Conservation (phyloP, 1,284 basidiomycete genomes). For the Fomitopsis schrenkii region DNA sequence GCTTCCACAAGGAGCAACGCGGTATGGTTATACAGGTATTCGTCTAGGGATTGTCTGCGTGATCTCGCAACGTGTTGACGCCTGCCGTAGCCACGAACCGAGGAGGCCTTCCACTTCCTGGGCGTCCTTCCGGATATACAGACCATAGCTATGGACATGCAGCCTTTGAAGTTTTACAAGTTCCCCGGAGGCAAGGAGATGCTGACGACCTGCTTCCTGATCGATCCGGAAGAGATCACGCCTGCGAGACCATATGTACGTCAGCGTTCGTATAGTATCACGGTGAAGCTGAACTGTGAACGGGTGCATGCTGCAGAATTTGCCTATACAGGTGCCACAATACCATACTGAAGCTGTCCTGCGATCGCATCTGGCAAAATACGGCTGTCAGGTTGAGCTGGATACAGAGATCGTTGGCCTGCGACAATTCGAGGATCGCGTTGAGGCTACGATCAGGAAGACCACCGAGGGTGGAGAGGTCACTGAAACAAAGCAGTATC, state of each 20-base stretch:
- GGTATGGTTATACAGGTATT: slow-evolving; percentile 23
- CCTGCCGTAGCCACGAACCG: slow-evolving; percentile 11
- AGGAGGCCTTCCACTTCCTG: slow-evolving; percentile 13
- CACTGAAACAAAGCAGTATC: slow-evolving; percentile 8
- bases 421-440: slow-evolving; percentile 20
- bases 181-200: slow-evolving; percentile 8
- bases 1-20: slow-evolving; percentile 18
- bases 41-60: neutral
- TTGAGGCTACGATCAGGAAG: slow-evolving; percentile 15
- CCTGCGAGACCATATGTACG: slow-evolving; percentile 18
- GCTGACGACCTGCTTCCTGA: slow-evolving; percentile 5
- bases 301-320: slow-evolving; percentile 1
- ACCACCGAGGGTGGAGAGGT: slow-evolving; percentile 1
- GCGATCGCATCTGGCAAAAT: slow-evolving; percentile 21
- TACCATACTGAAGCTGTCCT: slow-evolving; percentile 23
- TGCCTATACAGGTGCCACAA: slow-evolving; percentile 22
- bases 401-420: slow-evolving; percentile 23
- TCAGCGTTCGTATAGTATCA: slow-evolving; percentile 3
- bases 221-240: slow-evolving; percentile 5
- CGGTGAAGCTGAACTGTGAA: neutral
- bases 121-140: slow-evolving; percentile 11
- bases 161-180: slow-evolving; percentile 8
- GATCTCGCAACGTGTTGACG: neutral
- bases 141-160: neutral
- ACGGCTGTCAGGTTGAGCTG: slow-evolving; percentile 25